Evolutionary conservation across 768 basidiomycete genomes (phyloP).

Genomic region (Paxillus ammoniavirescens): DNA sequence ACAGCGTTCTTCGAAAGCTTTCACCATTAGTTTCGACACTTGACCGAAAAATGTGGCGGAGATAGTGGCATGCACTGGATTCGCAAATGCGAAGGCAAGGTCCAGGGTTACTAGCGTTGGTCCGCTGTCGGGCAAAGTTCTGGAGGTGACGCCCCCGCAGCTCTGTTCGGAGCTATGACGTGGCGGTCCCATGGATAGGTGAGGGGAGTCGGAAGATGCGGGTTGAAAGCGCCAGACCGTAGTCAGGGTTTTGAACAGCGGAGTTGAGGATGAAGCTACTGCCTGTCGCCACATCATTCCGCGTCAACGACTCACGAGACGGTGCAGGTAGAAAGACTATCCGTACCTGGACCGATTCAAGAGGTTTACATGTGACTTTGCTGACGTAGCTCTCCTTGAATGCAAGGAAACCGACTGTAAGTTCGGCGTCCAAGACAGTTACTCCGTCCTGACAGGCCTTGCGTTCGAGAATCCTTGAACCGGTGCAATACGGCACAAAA

Average conservation of each 20-base stretch:
- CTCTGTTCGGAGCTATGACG: constrained; percentile 2
- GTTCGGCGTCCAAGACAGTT: constrained; percentile 73
- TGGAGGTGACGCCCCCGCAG: background rate
- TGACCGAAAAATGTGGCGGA: constrained; percentile 84
- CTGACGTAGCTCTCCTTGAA: constrained; percentile 89
- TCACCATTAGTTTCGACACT: constrained; percentile 85
- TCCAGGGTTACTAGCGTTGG: constrained; percentile 86
- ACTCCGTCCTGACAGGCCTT: constrained; percentile 28
- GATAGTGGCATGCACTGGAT: constrained; percentile 81
- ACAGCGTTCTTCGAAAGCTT: constrained; percentile 90
- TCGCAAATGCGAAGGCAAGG: constrained; percentile 83
- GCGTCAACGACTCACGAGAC: constrained; percentile 7
- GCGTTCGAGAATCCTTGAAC: constrained; percentile 57
- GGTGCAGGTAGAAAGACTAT: background rate
- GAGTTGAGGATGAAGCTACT: constrained; percentile 65
- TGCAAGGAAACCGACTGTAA: constrained; percentile 84
- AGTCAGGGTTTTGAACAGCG: constrained; percentile 68
- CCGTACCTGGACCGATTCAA: constrained; percentile 76
- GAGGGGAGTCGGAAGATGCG: constrained; percentile 41
- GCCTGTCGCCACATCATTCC: constrained; percentile 45
- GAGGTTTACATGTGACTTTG: constrained; percentile 75
- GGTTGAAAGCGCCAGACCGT: constrained; percentile 78
- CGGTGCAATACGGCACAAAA: constrained; percentile 89
- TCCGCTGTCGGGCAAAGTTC: constrained; percentile 23
- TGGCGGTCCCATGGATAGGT: constrained; percentile 26